Percentiles rank a stretch among this genome's conserved stretches.
Evolutionary conservation across 2,329 filamentous ascomycete species (phyloP).

Genomic region (Sordariomycetes sp.): DNA sequence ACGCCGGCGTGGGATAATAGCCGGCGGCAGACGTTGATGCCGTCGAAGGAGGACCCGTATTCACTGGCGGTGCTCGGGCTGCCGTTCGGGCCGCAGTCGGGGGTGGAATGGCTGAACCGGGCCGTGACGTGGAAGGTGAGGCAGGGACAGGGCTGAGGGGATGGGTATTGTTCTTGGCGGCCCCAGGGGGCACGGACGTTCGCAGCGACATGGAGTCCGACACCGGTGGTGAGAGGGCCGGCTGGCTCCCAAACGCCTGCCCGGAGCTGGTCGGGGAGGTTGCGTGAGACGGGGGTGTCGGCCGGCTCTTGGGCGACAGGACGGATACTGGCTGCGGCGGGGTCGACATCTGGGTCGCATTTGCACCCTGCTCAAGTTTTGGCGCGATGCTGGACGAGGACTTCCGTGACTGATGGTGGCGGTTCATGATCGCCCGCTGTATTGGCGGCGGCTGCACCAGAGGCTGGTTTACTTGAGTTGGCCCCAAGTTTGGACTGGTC

Average conservation of each 20-base stretch:
- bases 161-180: conserved; percentile 1
- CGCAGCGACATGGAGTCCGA: conserved; percentile 38
- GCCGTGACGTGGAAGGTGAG: background rate
- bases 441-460: conserved; percentile 65
- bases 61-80: conserved; percentile 5
- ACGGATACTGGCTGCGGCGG: conserved; percentile 41
- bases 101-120: background rate
- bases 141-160: conserved; percentile 1
- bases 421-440: conserved; percentile 70
- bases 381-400: conserved; percentile 66
- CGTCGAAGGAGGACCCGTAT: conserved; percentile 16
- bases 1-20: conserved; percentile 73
- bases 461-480: conserved; percentile 56
- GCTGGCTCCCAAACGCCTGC: conserved; percentile 26
- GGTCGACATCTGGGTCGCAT: conserved; percentile 28
- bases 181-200: conserved; percentile 16
- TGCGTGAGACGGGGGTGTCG: conserved; percentile 70
- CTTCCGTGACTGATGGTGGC: conserved; percentile 64
- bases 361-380: conserved; percentile 50
- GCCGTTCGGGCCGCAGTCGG: background rate
- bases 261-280: conserved; percentile 42
- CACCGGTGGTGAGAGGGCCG: conserved; percentile 30
- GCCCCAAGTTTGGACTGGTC: conserved; percentile 69
- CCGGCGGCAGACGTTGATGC: conserved; percentile 17
- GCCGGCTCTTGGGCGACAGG: conserved; percentile 59